Evolutionary conservation across 2,329 filamentous ascomycete genomes (phyloP).

Genomic region (Plenodomus tracheiphilus): DNA sequence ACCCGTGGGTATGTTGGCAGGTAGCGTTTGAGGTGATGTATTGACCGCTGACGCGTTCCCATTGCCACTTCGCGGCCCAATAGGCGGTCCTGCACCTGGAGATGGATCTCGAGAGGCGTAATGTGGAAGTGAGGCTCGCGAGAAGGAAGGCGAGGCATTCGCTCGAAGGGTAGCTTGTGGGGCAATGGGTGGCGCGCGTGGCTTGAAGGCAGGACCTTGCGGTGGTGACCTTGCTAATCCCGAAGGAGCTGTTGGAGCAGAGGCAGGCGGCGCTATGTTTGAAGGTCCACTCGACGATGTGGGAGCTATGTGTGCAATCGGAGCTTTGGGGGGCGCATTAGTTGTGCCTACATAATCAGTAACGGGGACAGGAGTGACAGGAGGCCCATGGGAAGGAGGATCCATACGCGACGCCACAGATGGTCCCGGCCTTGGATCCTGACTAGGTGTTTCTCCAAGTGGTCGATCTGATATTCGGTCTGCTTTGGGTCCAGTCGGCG

Average conservation of each 20-base stretch:
- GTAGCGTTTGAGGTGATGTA: conserved; percentile 42
- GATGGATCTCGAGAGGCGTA: conserved; percentile 34
- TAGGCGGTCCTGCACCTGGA: conserved; percentile 28
- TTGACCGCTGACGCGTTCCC: conserved; percentile 26
- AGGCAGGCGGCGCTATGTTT: conserved; percentile 5
- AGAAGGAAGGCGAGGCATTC: conserved; percentile 40
- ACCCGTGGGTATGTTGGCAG: conserved; percentile 46
- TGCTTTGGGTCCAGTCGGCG: conserved; percentile 49
- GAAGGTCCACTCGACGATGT: conserved; percentile 8
- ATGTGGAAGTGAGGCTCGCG: conserved; percentile 29
- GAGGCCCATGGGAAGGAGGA: conserved; percentile 18
- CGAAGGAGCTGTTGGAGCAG: conserved; percentile 9
- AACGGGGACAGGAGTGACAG: conserved; percentile 12
- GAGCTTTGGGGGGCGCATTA: conserved; percentile 17
- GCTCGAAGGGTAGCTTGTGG: conserved; percentile 37
- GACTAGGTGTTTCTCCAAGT: conserved; percentile 18
- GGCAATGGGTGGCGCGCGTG: conserved; percentile 36
- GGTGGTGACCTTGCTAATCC: conserved; percentile 33
- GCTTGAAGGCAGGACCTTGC: conserved; percentile 32
- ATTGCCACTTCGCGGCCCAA: conserved; percentile 28
- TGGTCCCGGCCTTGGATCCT: conserved; percentile 21
- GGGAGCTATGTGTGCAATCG: conserved; percentile 9
- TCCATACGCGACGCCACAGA: conserved; percentile 29
- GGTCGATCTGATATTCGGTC: conserved; percentile 37
- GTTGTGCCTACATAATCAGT: conserved; percentile 11